A percentile compares a stretch with the other conserved stretches of the same genome.
Evolutionary conservation across 2,329 filamentous ascomycete species (phyloP).

Genomic region (Plenodomus lindquistii): DNA sequence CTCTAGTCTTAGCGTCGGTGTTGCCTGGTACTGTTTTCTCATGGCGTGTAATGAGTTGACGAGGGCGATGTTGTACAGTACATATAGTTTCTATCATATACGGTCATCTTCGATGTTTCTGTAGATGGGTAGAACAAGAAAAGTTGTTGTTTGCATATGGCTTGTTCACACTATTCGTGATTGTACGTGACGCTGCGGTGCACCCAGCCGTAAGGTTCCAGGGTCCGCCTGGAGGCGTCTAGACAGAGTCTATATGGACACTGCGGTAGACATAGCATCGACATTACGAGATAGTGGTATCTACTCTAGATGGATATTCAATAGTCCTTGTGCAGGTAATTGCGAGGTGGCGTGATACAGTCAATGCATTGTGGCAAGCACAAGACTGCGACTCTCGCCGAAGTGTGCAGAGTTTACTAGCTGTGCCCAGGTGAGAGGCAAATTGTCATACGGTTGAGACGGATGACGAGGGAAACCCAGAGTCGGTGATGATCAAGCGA

Average conservation of each 20-base stretch:
- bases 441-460: neutral
- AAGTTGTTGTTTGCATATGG: slow-evolving; percentile 8
- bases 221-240: neutral
- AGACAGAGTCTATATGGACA: neutral
- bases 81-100: too few relatives aligned
- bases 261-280: too few relatives aligned
- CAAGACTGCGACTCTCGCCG: neutral
- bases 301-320: neutral
- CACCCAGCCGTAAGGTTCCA: too few relatives aligned
- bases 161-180: too few relatives aligned
- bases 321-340: neutral
- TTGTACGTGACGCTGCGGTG: too few relatives aligned
- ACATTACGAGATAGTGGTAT: neutral
- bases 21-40: neutral
- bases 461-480: too few relatives aligned
- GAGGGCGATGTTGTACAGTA: neutral
- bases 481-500: too few relatives aligned
- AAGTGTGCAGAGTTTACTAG: neutral
- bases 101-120: too few relatives aligned
- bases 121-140: slow-evolving; percentile 2
- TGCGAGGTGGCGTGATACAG: too few relatives aligned
- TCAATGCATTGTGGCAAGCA: neutral
- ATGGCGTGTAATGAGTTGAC: neutral
- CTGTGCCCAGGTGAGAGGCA: neutral
- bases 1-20: neutral